Evolutionary conservation across 352 stramenopile species (phyloP).

Genomic region (Phytophthora fragariae): DNA sequence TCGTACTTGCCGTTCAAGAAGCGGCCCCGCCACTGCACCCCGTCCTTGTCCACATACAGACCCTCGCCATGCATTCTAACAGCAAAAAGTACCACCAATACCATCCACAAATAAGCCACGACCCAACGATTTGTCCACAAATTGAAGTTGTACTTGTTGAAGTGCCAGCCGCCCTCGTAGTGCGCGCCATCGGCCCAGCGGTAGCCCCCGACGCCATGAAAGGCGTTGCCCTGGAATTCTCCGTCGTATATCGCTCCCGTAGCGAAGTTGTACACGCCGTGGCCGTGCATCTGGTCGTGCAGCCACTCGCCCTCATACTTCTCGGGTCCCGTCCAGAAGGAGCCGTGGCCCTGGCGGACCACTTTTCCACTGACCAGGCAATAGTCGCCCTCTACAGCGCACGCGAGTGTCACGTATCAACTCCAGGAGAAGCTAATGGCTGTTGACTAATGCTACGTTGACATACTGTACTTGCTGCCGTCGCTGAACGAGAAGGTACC

Average conservation of each 20-base stretch:
- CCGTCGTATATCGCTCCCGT: conserved; percentile 80
- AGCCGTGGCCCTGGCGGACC: conserved; percentile 62
- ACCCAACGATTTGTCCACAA: background rate
- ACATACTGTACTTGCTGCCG: conserved; percentile 64
- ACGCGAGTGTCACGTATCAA: background rate
- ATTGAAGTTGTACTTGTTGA: conserved; percentile 42
- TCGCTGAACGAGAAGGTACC: conserved; percentile 78
- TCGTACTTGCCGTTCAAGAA: conserved; percentile 89
- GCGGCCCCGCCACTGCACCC: conserved; percentile 68
- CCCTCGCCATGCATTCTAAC: conserved; percentile 81
- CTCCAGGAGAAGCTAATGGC: conserved; percentile 2
- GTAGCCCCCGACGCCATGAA: conserved; percentile 72
- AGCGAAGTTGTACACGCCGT: conserved; percentile 69
- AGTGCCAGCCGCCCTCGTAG: conserved; percentile 69
- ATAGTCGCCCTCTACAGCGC: conserved; percentile 59
- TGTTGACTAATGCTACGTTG: conserved; percentile 12
- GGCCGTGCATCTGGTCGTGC: conserved; percentile 75
- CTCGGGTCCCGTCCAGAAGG: conserved; percentile 63
- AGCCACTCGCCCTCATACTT: conserved; percentile 71
- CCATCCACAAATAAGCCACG: conserved; percentile 21
- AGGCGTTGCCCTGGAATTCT: conserved; percentile 69
- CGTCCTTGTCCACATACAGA: conserved; percentile 77
- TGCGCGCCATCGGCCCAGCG: conserved; percentile 70
- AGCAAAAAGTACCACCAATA: conserved; percentile 33
- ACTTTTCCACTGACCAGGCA: conserved; percentile 40